phyloP scores from a whole-genome alignment of 1,139 yeast species.

The Suhomyces maxii region DNA sequence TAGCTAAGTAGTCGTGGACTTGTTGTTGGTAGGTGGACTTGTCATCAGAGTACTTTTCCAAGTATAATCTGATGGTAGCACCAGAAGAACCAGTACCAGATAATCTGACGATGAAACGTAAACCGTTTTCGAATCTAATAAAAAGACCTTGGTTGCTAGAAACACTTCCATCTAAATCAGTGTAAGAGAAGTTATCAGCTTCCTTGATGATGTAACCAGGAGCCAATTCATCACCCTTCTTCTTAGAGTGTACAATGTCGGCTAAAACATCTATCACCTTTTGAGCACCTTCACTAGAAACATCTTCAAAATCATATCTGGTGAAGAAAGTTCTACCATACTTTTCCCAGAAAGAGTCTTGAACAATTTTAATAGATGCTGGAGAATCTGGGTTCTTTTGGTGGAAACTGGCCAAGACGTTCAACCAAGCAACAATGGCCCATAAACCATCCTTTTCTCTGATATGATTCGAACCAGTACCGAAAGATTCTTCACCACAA shows the following conservation, averaged over 20 bases:
- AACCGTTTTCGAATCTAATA: conserved; percentile 78
- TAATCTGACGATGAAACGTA: conserved; percentile 84
- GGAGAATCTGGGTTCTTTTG: conserved; percentile 54
- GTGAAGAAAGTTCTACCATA: conserved; percentile 98
- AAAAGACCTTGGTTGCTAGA: conserved; percentile 90
- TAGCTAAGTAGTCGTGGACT: conserved; percentile 70
- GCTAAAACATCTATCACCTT: conserved; percentile 63
- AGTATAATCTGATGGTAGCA: conserved; percentile 90
- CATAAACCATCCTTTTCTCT: conserved; percentile 98
- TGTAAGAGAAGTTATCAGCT: conserved; percentile 88
- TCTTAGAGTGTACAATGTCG: conserved; percentile 31
- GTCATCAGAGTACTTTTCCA: conserved; percentile 80
- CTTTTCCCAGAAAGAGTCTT: conserved; percentile 81
- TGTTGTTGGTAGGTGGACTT: conserved; percentile 44
- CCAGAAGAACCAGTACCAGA: conserved; percentile 99
- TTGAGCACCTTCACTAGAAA: conserved; percentile 71
- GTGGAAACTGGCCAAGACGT: conserved; percentile 83
- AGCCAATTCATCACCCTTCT: conserved; percentile 45
- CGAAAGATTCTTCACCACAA: conserved; percentile 98
- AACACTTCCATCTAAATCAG: conserved; percentile 92
- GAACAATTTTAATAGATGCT: conserved; percentile 76
- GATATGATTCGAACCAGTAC: conserved; percentile 96
- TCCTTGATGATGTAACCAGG: conserved; percentile 59
- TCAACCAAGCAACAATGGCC: conserved; percentile 98
- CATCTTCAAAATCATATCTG: conserved; percentile 90